Evolutionary conservation across 2,329 filamentous ascomycete genomes (phyloP).

Genomic region (Westerdykella aurantiaca): DNA sequence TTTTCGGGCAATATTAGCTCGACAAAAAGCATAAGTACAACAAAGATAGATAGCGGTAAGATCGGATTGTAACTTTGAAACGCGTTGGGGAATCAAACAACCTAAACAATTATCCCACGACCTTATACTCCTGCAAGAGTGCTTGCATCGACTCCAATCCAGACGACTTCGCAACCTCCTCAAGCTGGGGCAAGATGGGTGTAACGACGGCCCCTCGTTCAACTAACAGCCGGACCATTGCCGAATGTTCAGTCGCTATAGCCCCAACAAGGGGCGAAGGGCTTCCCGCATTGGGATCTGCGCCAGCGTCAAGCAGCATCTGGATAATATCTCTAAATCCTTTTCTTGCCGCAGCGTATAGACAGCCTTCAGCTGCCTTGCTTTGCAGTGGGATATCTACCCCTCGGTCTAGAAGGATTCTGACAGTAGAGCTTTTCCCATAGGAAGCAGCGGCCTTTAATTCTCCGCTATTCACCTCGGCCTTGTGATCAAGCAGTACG

Average conservation of each 20-base stretch:
- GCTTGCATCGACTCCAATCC: conserved; percentile 2
- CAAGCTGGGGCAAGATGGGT: not conserved
- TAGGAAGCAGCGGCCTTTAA: not conserved
- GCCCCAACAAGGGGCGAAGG: not conserved
- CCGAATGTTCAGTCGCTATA: not conserved
- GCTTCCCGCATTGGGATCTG: no score
- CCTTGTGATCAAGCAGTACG: no score
- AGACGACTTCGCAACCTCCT: not conserved
- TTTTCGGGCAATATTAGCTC: no score
- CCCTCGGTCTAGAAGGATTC: not conserved
- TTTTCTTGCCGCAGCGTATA: conserved; percentile 1
- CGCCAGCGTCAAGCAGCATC: conserved; percentile 1
- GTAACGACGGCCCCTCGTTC: not conserved
- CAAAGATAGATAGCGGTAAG: no score
- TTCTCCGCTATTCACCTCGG: no score
- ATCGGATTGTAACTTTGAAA: no score
- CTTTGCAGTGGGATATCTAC: not conserved
- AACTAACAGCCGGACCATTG: conserved; percentile 4
- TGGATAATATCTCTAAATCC: conserved; percentile 1
- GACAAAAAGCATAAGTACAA: no score
- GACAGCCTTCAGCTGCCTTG: not conserved
- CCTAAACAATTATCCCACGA: not conserved
- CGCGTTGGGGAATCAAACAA: no score
- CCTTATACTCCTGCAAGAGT: not conserved
- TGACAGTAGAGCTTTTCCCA: not conserved